Evolutionary conservation across 768 basidiomycete species (phyloP), one percentile per base, ranked within the genome.

Genomic region (Peribolospora kevripleyi): DNA sequence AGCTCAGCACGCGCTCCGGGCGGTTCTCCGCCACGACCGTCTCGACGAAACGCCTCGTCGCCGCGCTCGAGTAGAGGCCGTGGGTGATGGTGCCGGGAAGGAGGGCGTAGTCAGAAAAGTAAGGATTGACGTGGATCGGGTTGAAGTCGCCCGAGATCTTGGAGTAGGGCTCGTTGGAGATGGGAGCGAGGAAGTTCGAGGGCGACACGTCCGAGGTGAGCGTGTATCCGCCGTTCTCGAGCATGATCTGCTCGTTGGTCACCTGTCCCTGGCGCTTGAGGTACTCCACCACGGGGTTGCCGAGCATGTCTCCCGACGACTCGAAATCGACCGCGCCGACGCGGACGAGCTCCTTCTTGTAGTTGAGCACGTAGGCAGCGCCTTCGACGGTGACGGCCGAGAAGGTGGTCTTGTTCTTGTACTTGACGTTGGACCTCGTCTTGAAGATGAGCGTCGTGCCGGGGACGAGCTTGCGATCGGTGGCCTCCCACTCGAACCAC

Each of bases 81-180:
- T 97, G 93, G 3, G 93, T 95, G 64, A 98, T 97, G 7, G 93
- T 98, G 10, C 84, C 82, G 37, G 91, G 90, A 10, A 98, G 78
- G 5, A 80, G 76, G 2, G 91, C 90, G 58, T 82, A 85, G 66
- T 87, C 81, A 36, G 93, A 78, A 72, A 98, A 95, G 74, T 97
- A 97, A 0, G 93, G 91, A 69, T 98, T 95, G 67, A 93, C 73
- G 67, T 98, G 93, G 61, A 98, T 98, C 39, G 93, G 93, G 68
- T 98, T 97, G 74, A 86, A 97, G 69, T 98, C 91, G 48, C 91
- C 90, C 0, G 93, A 98, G 50, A 90, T 76, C 67, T 80, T 78
- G 4, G 90, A 95, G 70, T 97, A 98, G 2, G 87, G 82, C 68
- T 91, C 84, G 65, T 98, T 98, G 50, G 84, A 85, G 48, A 83